A percentile compares a stretch with the other conserved stretches of the same genome.
Conservation (phyloP, 139 green algal genomes). For the Deuterostichococcus epilithicus region DNA sequence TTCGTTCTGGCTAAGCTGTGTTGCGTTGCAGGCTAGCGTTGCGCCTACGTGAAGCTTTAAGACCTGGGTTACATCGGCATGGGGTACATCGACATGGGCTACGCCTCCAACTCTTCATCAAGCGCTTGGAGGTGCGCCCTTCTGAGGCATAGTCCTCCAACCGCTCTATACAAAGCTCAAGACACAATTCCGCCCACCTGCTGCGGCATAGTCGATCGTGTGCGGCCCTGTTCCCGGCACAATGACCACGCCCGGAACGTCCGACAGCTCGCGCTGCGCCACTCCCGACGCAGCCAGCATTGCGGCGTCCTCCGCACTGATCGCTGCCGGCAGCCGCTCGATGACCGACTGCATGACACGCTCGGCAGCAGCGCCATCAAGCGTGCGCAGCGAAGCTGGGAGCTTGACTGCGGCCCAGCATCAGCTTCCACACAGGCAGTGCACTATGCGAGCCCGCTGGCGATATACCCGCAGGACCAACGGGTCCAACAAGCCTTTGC, state of each 20-base stretch:
- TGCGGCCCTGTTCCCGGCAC: slow-evolving; percentile 52
- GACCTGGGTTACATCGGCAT: neutral
- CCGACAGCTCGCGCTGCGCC: neutral
- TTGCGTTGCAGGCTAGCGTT: too few species aligned
- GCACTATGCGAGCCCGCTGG: neutral
- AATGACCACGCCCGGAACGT: slow-evolving; percentile 27
- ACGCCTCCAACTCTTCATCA: neutral
- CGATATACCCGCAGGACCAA: neutral
- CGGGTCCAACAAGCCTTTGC: neutral
- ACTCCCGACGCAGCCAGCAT: slow-evolving; percentile 6
- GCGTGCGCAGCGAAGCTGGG: neutral
- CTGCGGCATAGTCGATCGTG: slow-evolving; percentile 37
- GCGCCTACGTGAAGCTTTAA: too few species aligned
- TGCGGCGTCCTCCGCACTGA: neutral
- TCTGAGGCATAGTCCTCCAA: neutral
- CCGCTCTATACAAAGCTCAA: neutral
- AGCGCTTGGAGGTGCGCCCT: neutral
- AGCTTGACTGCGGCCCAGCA: neutral
- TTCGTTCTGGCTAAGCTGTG: neutral
- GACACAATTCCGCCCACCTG: neutral
- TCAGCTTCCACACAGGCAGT: neutral
- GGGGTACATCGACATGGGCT: neutral
- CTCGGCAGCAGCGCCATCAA: neutral
- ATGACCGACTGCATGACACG: slow-evolving; percentile 14
- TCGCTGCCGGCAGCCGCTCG: slow-evolving; percentile 1